Percentiles rank a stretch among this genome's conserved stretches.
phyloP scores from a whole-genome alignment of 257 asterid species.

The Jasminum sambac region DNA sequence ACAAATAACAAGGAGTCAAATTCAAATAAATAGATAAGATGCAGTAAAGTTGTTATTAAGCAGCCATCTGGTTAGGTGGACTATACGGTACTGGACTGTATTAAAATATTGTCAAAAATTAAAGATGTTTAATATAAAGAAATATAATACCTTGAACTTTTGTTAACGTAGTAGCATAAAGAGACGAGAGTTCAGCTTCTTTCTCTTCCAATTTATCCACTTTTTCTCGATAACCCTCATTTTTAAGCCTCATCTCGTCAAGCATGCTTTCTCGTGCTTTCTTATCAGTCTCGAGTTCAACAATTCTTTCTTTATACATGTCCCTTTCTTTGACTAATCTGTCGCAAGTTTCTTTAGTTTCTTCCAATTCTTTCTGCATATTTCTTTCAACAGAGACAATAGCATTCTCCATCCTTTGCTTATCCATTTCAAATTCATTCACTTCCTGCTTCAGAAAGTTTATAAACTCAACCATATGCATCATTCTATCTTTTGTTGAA shows the following conservation, averaged over 20 bases:
- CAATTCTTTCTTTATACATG: constrained; percentile 40
- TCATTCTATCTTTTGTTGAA: constrained; percentile 43
- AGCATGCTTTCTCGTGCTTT: constrained; percentile 42
- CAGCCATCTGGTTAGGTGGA: background rate
- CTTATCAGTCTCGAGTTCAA: constrained; percentile 60
- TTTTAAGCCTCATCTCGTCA: constrained; percentile 42
- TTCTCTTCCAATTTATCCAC: constrained; percentile 48
- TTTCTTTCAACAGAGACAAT: constrained; percentile 51
- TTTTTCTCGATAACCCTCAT: constrained; percentile 49
- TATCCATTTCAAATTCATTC: constrained; percentile 48
- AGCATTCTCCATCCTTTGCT: constrained; percentile 46
- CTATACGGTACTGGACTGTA: background rate
- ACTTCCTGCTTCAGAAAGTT: constrained; percentile 53
- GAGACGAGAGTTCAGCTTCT: constrained; percentile 52
- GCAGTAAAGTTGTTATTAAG: background rate
- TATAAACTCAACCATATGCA: constrained; percentile 35
- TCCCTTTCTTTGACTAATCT: constrained; percentile 61
- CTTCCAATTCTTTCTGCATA: constrained; percentile 52
- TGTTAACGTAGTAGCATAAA: constrained; percentile 30
- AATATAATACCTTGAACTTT: constrained; percentile 49
- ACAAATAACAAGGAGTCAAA: constrained; percentile 25
- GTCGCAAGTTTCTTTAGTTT: constrained; percentile 44
- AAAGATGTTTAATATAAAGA: constrained; percentile 10
- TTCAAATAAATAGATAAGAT: constrained; percentile 19
- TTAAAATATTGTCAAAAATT: background rate